Evolutionary conservation across 2,329 filamentous ascomycete species (phyloP), one percentile per base, ranked within the genome.

Genomic region (Hymenoscyphus fraxineus): DNA sequence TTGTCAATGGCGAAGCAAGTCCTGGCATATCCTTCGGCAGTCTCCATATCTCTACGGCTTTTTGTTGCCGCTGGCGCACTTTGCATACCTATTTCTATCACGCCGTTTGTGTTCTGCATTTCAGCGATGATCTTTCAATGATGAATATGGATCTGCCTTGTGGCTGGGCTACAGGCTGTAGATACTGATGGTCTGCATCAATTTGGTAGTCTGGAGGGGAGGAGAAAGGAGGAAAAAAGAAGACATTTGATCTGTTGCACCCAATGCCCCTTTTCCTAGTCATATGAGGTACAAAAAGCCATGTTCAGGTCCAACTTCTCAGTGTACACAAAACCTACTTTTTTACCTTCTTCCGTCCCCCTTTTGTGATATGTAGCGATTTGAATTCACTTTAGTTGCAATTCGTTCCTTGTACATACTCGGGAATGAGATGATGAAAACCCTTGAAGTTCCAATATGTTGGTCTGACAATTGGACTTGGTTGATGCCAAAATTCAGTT

Each of bases 231-330:
- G 65, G 47, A 62, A 70, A 69, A 70, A 66, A 68, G 68, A 71
- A 72, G 68, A 71, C 66, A 67, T 71, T 69, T 59, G 72, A 74
- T 74, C 70, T 71, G 70, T 72, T 71, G 69, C 70, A 70, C 65
- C 62, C 63, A 66, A 31, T 63, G 58, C 44, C 63, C 51, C 62
- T 59, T 63, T 64, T 67, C 60, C 35, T 39, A 65, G 31, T 59
- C 63, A 67, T 68, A 60, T 67, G 57, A 61, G 61, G 65, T 60
- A 61, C 63, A 63, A 61, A 64, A 10, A 54, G 41, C 54, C 61
- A 38, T 61, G 58, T 64, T 61, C 38, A 58, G 55, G 56, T 61
- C 41, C 61, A 40, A 60, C 47, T 66, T 66, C 63, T 32, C 41
- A 51, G 60, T 67, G 64, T 69, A 62, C 61, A 67, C 63, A 60